Base-by-base conservation (phyloP, 176 grass and related monocot genomes). In the Aechmea fasciata region DNA sequence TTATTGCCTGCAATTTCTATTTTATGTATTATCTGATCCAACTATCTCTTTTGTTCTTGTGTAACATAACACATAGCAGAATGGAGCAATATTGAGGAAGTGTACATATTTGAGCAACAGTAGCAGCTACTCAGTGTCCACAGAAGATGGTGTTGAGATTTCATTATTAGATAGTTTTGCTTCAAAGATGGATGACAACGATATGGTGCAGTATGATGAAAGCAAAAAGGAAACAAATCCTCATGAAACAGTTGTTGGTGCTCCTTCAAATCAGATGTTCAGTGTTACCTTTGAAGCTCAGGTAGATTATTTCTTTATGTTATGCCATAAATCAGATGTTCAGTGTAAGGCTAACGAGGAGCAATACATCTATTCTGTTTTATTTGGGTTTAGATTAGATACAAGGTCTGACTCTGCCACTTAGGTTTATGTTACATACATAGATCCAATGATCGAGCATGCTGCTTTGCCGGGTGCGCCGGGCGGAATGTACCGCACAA, bases 221-320 rank as follows among this genome's bases (percentile, higher is more conserved):
- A 62, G 49, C 72, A 85, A 71, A 19, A 79, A 87, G 71, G 75
- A 72, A 50, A 81, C 63, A 41, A 69, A 17, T 83, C 62, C 28
- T 83, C 65, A 65, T 65, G 79, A 83, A 53, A 65, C 66, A 53
- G 70, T 67, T 52, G 47, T 48, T 64, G 81, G 77, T 83, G 49
- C 68, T 49, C 20, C 70, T 6, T 78, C 84, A 69, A 83, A 52
- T 69, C 71, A 85, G 80, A 83, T 91, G 48, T 65, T 87, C 23
- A 92, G 78, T 79, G 88, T 92, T 82, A 92, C 85, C 49, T 92
- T 92, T 81, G 93, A 97, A 78, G 89, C 89, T 63, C 93, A 97
- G 86, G 93, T 97, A 26, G 83, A 52, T 52, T 57, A 71, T 75
- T 11, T 62, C 61, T n/a, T 28, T 47, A 28, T 33, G 63, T 59